phyloP scores from a whole-genome alignment of 1,284 basidiomycete genomes.

The Tilletiaria anomala region DNA sequence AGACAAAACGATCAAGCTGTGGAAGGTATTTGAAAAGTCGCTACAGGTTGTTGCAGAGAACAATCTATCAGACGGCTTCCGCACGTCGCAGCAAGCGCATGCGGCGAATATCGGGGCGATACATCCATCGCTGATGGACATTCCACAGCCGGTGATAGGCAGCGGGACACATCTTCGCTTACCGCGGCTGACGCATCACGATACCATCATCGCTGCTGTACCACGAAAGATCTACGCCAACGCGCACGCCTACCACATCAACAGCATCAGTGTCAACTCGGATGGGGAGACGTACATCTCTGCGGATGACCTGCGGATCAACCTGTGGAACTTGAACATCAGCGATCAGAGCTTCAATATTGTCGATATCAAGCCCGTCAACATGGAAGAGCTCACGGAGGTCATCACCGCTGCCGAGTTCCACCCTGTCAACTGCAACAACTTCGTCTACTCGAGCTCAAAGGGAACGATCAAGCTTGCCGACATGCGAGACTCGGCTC shows the following conservation, averaged over 20 bases:
- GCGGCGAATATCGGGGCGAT: too few relatives aligned
- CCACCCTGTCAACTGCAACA: conserved; percentile 91
- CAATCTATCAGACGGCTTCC: conserved; percentile 53
- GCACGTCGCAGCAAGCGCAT: conserved; percentile 6
- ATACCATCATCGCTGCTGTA: conserved; percentile 95
- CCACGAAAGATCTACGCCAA: conserved; percentile 98
- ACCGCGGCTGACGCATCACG: conserved; percentile 63
- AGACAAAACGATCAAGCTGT: conserved; percentile 99
- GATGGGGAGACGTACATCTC: conserved; percentile 99
- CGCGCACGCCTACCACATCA: conserved; percentile 99
- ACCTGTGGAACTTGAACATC: conserved; percentile 96
- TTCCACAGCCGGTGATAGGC: conserved; percentile 14
- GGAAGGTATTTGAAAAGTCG: conserved; percentile 99
- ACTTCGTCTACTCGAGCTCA: conserved; percentile 99
- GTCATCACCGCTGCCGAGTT: conserved; percentile 99
- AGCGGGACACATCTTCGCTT: conserved; percentile 27
- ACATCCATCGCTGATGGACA: conserved; percentile 11
- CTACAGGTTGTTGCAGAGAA: conserved; percentile 92
- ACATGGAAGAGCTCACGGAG: conserved; percentile 99
- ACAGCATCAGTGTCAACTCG: conserved; percentile 97
- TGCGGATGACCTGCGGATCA: conserved; percentile 90
- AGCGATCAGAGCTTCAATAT: conserved; percentile 99
- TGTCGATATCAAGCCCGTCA: conserved; percentile 98
- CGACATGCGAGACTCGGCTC: conserved; percentile 97
- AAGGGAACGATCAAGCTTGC: conserved; percentile 99